Conservation (phyloP, 1,284 basidiomycete genomes). For the Ceratobasidium sp. region DNA sequence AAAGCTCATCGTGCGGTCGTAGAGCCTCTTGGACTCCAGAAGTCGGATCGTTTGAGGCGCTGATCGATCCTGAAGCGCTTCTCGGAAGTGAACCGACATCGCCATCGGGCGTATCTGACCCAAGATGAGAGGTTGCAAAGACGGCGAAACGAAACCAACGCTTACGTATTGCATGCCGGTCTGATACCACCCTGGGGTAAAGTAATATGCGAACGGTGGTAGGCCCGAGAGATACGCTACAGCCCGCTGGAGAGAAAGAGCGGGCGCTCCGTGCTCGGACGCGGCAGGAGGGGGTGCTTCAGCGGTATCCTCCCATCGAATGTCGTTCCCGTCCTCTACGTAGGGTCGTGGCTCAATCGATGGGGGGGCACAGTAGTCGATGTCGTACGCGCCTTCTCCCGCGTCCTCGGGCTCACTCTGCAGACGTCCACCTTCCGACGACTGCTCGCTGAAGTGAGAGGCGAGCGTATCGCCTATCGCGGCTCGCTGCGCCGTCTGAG, state of each 20-base stretch:
- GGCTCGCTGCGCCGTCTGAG: background rate
- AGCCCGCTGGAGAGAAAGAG: too few relatives aligned
- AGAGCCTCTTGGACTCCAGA: constrained; percentile 6
- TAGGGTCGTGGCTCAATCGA: background rate
- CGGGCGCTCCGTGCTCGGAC: too few relatives aligned
- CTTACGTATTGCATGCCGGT: constrained; percentile 34
- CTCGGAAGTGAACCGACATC: background rate
- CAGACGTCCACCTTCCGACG: background rate
- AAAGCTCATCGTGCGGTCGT: background rate
- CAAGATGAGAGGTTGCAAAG: background rate
- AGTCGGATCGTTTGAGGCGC: background rate
- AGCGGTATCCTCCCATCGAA: background rate
- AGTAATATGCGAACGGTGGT: background rate
- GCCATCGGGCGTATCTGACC: background rate
- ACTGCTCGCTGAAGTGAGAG: too few relatives aligned
- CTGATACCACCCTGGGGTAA: constrained; percentile 26
- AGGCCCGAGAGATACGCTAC: background rate
- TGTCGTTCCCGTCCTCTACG: background rate
- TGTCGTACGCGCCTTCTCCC: too few relatives aligned
- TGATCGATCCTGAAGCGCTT: background rate
- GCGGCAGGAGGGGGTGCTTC: too few relatives aligned
- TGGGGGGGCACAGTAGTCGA: too few relatives aligned
- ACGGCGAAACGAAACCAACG: background rate
- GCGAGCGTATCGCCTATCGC: background rate
- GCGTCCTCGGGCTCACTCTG: background rate